These are phyloP conservation scores for Podospora anserina DNA, from an alignment of 495 filamentous ascomycete species.

Conservation along the genomic window DNA sequence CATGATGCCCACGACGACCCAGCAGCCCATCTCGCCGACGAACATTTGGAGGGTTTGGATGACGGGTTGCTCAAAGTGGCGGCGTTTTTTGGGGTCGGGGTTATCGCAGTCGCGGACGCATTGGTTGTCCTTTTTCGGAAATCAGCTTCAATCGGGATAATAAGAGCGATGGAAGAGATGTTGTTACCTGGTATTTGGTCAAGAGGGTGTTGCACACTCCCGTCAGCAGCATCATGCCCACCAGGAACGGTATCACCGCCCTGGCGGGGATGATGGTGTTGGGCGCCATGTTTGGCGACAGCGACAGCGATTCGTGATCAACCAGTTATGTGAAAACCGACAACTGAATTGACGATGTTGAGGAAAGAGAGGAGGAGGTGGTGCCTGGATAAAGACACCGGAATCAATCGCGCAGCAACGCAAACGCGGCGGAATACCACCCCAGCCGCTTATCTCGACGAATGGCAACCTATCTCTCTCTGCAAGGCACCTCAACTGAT, in stretches of 20 bases:
- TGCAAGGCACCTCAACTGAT: not conserved
- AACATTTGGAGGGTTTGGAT: slow-evolving; percentile 97
- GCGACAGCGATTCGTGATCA: not conserved
- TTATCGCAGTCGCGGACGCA: slow-evolving; percentile 88
- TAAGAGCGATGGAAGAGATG: slow-evolving; percentile 13
- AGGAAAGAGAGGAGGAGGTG: not conserved
- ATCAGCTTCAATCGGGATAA: not conserved
- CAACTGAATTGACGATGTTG: not conserved
- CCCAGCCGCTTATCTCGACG: not conserved
- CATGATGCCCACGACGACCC: slow-evolving; percentile 73
- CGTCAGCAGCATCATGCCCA: slow-evolving; percentile 84
- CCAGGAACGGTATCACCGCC: slow-evolving; percentile 72
- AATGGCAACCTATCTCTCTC: too few species aligned
- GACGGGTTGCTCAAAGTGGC: slow-evolving; percentile 87
- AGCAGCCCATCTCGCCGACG: slow-evolving; percentile 86
- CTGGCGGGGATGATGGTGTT: slow-evolving; percentile 40
- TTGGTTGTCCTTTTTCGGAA: slow-evolving; percentile 73
- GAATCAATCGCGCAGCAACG: not conserved
- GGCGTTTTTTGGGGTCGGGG: slow-evolving; percentile 61
- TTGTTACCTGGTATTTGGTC: slow-evolving; percentile 83
- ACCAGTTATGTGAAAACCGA: not conserved
- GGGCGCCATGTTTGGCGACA: slow-evolving; percentile 32
- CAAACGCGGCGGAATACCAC: not conserved
- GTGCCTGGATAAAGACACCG: slow-evolving; percentile 18
- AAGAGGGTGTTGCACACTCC: slow-evolving; percentile 96